These are phyloP conservation scores for Coniochaeta sp. DNA, from an alignment of 2,329 filamentous ascomycete genomes.

Conservation along the genomic window DNA sequence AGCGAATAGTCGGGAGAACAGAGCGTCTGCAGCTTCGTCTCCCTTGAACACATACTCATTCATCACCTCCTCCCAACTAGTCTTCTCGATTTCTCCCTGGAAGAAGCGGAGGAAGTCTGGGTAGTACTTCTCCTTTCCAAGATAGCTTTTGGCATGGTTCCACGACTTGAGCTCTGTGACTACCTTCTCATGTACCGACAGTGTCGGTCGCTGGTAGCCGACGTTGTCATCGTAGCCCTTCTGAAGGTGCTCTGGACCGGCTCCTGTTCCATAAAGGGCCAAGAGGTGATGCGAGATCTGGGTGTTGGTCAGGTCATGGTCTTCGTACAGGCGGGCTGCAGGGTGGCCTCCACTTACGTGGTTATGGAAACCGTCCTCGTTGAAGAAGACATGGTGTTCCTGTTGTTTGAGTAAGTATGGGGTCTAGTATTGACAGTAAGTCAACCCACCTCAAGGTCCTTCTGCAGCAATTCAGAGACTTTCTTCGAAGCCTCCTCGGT, in stretches of 20 bases:
- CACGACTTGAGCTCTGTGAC: constrained; percentile 51
- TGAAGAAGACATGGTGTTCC: constrained; percentile 75
- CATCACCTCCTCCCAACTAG: constrained; percentile 55
- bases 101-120: constrained; percentile 72
- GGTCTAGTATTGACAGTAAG: neutral
- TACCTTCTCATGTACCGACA: constrained; percentile 38
- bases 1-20: constrained; percentile 62
- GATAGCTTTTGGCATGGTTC: constrained; percentile 44
- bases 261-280: constrained; percentile 69
- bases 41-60: constrained; percentile 62
- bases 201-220: constrained; percentile 55
- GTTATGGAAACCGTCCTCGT: constrained; percentile 68
- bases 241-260: constrained; percentile 50
- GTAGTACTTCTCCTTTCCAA: constrained; percentile 60
- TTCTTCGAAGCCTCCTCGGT: constrained; percentile 53
- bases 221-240: constrained; percentile 58
- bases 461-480: constrained; percentile 63
- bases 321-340: neutral
- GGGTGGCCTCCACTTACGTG: constrained; percentile 43
- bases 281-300: constrained; percentile 68
- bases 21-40: constrained; percentile 56
- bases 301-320: neutral
- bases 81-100: constrained; percentile 59
- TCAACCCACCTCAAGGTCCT: constrained; percentile 56
- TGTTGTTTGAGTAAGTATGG: neutral